Conservation (phyloP, 192 early-diverging fungal species). For the Backusella liffmaniae region DNA sequence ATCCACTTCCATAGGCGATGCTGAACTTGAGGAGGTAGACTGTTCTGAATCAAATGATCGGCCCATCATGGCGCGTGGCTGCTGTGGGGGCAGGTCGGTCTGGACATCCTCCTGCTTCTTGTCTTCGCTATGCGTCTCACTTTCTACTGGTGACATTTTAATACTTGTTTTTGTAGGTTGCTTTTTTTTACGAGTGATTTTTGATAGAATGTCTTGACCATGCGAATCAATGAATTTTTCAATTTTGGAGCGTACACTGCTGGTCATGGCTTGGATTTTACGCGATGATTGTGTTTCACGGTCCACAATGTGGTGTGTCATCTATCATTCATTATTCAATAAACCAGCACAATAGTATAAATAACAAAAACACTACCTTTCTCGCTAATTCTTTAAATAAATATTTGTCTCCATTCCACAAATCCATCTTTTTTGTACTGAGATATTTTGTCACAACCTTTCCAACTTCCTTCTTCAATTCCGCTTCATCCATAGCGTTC, state of each 20-base stretch:
- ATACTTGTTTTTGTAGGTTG: neutral
- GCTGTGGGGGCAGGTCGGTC: neutral
- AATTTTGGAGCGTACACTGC: constrained; percentile 45
- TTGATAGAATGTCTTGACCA: constrained; percentile 21
- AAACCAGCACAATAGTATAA: neutral
- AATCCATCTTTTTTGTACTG: constrained; percentile 44
- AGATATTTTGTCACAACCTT: constrained; percentile 36
- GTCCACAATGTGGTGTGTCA: constrained; percentile 56
- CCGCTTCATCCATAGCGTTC: constrained; percentile 10
- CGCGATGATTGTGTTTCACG: constrained; percentile 45
- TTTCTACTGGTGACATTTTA: no score
- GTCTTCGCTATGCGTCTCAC: no score
- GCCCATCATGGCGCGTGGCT: neutral
- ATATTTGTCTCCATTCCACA: constrained; percentile 46
- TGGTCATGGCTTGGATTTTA: constrained; percentile 39
- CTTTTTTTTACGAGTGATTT: constrained; percentile 25
- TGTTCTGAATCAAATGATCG: neutral
- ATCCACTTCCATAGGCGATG: neutral
- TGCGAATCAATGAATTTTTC: constrained; percentile 47
- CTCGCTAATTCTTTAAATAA: constrained; percentile 54
- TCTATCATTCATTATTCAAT: constrained; percentile 22
- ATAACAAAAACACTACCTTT: constrained; percentile 32
- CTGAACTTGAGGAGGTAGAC: neutral
- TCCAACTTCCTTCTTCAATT: constrained; percentile 37
- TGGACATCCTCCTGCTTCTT: no score